phyloP scores from a whole-genome alignment of 495 filamentous ascomycete genomes.

The Penicillium pulvis region DNA sequence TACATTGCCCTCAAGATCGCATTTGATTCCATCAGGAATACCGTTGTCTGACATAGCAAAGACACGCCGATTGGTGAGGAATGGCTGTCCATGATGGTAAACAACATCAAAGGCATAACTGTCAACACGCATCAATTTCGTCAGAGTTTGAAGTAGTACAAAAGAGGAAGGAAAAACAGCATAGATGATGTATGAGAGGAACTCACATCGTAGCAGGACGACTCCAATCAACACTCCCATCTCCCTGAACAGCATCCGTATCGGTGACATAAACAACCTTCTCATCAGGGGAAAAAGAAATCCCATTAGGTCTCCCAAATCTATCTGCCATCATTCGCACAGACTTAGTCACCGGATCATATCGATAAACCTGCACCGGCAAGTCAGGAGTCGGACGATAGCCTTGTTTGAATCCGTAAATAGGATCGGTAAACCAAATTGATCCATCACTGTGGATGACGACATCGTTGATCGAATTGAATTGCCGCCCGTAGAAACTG shows the following conservation, averaged over 20 bases:
- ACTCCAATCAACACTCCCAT: slow-evolving; percentile 28
- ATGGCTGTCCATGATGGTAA: slow-evolving; percentile 27
- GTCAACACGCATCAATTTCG: neutral
- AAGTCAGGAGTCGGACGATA: slow-evolving; percentile 55
- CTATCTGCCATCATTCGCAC: slow-evolving; percentile 53
- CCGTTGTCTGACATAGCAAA: slow-evolving; percentile 60
- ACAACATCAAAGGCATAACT: slow-evolving; percentile 37
- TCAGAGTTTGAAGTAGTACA: neutral
- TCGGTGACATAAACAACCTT: slow-evolving; percentile 56
- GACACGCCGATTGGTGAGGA: slow-evolving; percentile 51
- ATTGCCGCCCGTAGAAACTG: slow-evolving; percentile 2
- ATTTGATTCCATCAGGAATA: slow-evolving; percentile 63
- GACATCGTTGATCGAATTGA: slow-evolving; percentile 37
- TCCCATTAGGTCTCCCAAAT: slow-evolving; percentile 48
- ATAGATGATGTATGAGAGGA: too few species aligned
- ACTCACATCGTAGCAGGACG: slow-evolving; percentile 30
- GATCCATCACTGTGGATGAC: slow-evolving; percentile 54
- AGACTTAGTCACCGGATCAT: slow-evolving; percentile 44
- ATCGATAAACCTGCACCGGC: slow-evolving; percentile 61
- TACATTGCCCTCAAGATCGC: slow-evolving; percentile 60
- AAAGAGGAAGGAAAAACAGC: neutral
- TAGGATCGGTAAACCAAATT: slow-evolving; percentile 66
- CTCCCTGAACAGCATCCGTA: slow-evolving; percentile 47
- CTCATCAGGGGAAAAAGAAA: slow-evolving; percentile 51
- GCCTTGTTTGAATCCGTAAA: slow-evolving; percentile 60